A percentile compares a stretch with the other conserved stretches of the same genome.
These are phyloP conservation scores for Alternaria triticina DNA, from an alignment of 2,329 filamentous ascomycete species.

Conservation along the genomic window DNA sequence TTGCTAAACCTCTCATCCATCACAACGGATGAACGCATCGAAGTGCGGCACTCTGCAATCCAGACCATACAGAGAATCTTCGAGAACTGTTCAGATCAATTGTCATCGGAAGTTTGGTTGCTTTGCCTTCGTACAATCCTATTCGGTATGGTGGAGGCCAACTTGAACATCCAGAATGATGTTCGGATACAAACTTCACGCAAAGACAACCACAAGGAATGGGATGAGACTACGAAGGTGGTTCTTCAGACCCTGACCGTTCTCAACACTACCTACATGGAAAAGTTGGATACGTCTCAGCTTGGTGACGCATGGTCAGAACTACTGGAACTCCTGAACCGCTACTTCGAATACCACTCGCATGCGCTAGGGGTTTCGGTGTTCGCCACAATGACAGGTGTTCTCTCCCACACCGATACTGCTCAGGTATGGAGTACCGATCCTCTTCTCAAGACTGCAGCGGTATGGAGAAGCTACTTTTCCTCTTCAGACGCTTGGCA, in stretches of 20 bases:
- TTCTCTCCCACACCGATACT: conserved; percentile 45
- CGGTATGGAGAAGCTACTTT: conserved; percentile 45
- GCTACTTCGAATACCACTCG: conserved; percentile 49
- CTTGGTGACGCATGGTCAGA: conserved; percentile 79
- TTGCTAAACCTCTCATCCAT: conserved; percentile 74
- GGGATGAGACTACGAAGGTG: conserved; percentile 51
- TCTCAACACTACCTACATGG: conserved; percentile 77
- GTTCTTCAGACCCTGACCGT: conserved; percentile 49
- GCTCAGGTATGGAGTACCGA: conserved; percentile 26
- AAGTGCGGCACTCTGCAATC: conserved; percentile 84
- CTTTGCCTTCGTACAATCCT: conserved; percentile 81
- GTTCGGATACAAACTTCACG: conserved; percentile 19
- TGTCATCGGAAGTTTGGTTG: conserved; percentile 80
- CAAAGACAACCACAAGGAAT: conserved; percentile 33
- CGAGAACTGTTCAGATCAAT: conserved; percentile 83
- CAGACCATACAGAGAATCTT: conserved; percentile 92
- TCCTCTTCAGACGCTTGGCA: conserved; percentile 31
- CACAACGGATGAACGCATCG: conserved; percentile 73
- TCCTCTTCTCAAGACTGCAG: conserved; percentile 42
- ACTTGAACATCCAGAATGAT: conserved; percentile 48
- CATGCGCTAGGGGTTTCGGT: conserved; percentile 52
- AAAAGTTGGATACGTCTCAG: conserved; percentile 69
- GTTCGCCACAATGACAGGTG: conserved; percentile 48
- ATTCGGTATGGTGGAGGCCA: conserved; percentile 75
- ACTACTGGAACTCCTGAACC: conserved; percentile 72